Conservation (phyloP, 257 asterid genomes). For the Linderniella brevidens region DNA sequence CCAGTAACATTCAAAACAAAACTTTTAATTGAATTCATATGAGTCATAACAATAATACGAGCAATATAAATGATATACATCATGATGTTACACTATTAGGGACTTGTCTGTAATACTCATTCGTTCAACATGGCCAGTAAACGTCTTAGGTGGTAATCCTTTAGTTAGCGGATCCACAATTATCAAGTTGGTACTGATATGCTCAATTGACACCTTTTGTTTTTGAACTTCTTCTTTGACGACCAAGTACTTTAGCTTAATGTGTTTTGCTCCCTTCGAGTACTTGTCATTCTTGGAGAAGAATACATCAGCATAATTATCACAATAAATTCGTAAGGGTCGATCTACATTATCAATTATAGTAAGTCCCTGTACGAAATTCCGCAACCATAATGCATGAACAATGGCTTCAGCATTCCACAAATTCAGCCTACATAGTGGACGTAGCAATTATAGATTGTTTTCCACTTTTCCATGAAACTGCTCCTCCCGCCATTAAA, state of each 20-base stretch:
- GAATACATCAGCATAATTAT: neutral
- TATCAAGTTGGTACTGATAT: neutral
- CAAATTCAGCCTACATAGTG: neutral
- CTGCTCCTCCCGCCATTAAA: neutral
- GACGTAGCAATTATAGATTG: neutral
- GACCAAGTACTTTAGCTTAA: neutral
- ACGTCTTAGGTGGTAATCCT: neutral
- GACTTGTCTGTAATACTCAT: neutral
- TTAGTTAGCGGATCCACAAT: neutral
- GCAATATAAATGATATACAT: neutral
- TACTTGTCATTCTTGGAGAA: neutral
- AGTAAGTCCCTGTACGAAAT: neutral
- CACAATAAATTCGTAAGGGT: neutral
- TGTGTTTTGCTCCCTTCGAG: neutral
- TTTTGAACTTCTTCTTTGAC: neutral
- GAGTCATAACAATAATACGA: neutral
- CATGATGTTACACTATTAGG: neutral
- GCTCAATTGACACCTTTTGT: conserved; percentile 1
- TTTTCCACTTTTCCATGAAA: conserved; percentile 1
- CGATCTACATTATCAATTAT: neutral
- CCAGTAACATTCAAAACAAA: neutral
- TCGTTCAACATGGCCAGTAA: neutral
- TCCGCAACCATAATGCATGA: neutral
- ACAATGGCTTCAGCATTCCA: neutral
- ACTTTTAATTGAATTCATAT: neutral